Percentiles rank a stretch among this genome's conserved stretches.
Evolutionary conservation across 2,329 filamentous ascomycete species (phyloP).

Genomic region (Myriangium duriaei): DNA sequence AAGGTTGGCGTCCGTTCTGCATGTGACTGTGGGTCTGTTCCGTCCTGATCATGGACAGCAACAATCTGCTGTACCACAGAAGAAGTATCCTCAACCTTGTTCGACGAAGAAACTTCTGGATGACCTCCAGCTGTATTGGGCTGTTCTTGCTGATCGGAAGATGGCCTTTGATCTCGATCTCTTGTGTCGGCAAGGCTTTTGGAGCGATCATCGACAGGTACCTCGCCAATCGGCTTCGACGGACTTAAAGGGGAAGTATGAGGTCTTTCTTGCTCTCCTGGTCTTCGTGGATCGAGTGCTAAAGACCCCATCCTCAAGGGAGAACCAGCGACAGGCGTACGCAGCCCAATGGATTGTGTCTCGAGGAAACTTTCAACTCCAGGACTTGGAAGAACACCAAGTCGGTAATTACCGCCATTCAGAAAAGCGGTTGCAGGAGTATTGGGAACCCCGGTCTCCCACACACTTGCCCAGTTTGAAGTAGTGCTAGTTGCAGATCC

Average conservation of each 20-base stretch:
- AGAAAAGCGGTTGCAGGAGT: not conserved
- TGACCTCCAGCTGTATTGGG: too few species aligned
- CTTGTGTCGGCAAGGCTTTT: too few species aligned
- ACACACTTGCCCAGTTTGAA: not conserved
- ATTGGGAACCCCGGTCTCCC: not conserved
- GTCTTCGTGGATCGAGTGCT: conserved; percentile 4
- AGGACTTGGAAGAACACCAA: conserved; percentile 13
- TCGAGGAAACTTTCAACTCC: conserved; percentile 5
- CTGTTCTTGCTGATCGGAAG: too few species aligned
- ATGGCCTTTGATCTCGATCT: too few species aligned
- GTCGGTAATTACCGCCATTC: conserved; percentile 3
- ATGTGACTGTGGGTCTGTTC: too few species aligned
- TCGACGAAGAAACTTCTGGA: too few species aligned
- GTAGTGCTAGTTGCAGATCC: not conserved
- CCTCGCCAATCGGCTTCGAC: too few species aligned
- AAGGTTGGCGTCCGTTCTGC: too few species aligned
- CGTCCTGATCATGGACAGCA: too few species aligned
- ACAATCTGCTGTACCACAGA: too few species aligned
- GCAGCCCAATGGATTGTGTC: not conserved
- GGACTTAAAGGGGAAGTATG: not conserved
- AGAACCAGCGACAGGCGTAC: conserved; percentile 1
- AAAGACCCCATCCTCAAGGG: not conserved
- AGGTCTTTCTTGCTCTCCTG: conserved; percentile 2
- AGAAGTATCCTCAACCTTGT: too few species aligned
- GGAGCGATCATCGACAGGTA: too few species aligned